Evolutionary conservation across 73 alveolate genomes (phyloP), one percentile per base, ranked within the genome.

Genomic region (Paramecium tetraurelia): DNA sequence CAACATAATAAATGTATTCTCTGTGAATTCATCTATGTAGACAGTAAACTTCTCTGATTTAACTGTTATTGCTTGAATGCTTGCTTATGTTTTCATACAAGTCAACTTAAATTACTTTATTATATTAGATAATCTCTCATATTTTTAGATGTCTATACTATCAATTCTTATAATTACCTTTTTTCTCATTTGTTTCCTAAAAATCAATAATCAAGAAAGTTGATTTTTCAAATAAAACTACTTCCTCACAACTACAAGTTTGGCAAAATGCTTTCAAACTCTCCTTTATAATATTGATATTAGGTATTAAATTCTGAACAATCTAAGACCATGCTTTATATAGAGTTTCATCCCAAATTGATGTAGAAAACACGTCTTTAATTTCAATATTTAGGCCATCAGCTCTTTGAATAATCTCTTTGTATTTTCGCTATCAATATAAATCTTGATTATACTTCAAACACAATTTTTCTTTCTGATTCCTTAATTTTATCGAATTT

Each of bases 241-340:
- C 99, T 93, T 98, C 99, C 70, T 97, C 99, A 43, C 99, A 99
- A 68, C 93, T 93, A 59, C 86, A 72, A 4, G 57, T 36, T 38
- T 92, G 85, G 31, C 99, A 96, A 93, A 97, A 97, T 76, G 96
- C 93, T 83, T 93, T 90, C 77, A 98, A 92, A 86, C 96, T 90
- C 59, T 93, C 59, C 77, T 96, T 95, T 24, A 98, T 96, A 12
- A 88, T 92, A 16, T 86, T 88, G 58, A 96, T 93, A 86, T 98
- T 96, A 4, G 99, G 99, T 27, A 97, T 95, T 85, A 98, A 92
- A 93, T 93, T 93, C 63, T 97, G 85, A 27, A 98, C 99, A 36
- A 98, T 98, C 41, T 95, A 85, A 84, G 99, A 97, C 99, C 99
- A 98, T 2, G 99, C 99, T 77, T 97, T 96, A 92, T 96, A 98